Evolutionary conservation across 495 filamentous ascomycete genomes (phyloP), one percentile per base, ranked within the genome.

Genomic region (Letharia lupina): DNA sequence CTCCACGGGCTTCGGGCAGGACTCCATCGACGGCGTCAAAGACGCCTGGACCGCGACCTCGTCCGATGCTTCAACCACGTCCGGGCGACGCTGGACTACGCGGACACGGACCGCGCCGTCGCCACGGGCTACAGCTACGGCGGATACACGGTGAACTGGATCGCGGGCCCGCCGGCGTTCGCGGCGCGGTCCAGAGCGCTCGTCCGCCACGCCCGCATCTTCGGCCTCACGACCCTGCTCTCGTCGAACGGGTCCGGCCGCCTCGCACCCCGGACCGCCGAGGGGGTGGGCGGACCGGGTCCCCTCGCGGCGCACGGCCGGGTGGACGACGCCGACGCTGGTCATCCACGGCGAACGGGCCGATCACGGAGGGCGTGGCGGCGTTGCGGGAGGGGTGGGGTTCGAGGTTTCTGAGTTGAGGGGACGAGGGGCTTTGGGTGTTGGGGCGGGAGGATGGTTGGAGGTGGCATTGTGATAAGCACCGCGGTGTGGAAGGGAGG

Each of bases 401-500:
- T 48, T 28, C 45, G 45, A 48, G n/a, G 45, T 48, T 48, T n/a
- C n/a, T 48, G 45, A 48, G 45, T n/a, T 48, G n/a, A n/a, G 45
- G 2, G 5, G 45, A 48, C 9, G 45, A 48, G 45, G 20, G 45
- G 2, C 45, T n/a, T 48, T 48, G 45, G 45, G 45, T 48, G 16
- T 5, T n/a, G 20, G 45, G 45, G 11, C n/a, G 45, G 45, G 45
- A 48, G 45, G n/a, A n/a, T 48, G n/a, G 45, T 48, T 6, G 2
- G 45, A 48, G 45, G 45, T 48, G 45, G 45, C 13, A 48, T 48
- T 48, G 45, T 10, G 45, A n/a, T 48, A 48, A 10, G 45, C n/a
- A 6, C 9, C n/a, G 45, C 9, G 11, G 45, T 20, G 45, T 48
- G 45, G 45, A 48, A 16, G 9, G 45, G 1, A 13, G 45, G 23